Base-by-base conservation (phyloP, 208 protist genomes). In the Acanthamoeba castellanii region DNA sequence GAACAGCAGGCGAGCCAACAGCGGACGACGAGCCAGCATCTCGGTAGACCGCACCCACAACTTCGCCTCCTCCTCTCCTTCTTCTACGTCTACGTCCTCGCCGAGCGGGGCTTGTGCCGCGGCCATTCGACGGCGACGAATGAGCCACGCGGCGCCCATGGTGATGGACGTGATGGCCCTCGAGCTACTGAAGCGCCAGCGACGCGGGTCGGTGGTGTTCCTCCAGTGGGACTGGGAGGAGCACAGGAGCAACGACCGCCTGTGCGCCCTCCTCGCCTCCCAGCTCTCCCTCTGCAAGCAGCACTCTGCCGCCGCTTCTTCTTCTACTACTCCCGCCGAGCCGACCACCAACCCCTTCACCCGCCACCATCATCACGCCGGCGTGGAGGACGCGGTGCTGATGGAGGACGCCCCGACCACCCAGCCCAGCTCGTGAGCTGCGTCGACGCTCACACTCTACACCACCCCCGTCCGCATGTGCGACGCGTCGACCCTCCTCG, bases 181-280 rank as follows among this genome's bases (percentile, higher is more conserved):
- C 7, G 81, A 88, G 22, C 42, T 30, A 88, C 81, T 88, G 2
- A 88, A 88, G 81, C 42, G 81, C 6, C 81, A 88, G 30, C 42
- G 81, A 13, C 42, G 81, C 18, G 50, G 81, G 8, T 88, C 81
- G 3, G 30, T 88, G 11, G 81, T 88, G 8, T 88, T 88, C 81
- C 81, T 88, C 50, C 81, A 88, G 30, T 88, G 81, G 81, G 81
- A 88, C 81, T 88, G 81, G 81, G 81, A 88, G 27, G 81, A 88
- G 50, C 81, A 88, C 30, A 55, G 37, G 50, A 64, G 20, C 52
- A 32, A 88, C n/a, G 81, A 88, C 20, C 81, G 81, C 81, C 81
- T 88, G 81, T 88, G 81, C 30, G 81, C 81, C 3, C 81, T 88
- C n/a, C 81, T 88, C 25, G 81, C 81, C 50, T 88, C 81, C 6